These are phyloP conservation scores for Penicillium cosmopolitanum DNA, from an alignment of 495 filamentous ascomycete genomes.

Conservation along the genomic window DNA sequence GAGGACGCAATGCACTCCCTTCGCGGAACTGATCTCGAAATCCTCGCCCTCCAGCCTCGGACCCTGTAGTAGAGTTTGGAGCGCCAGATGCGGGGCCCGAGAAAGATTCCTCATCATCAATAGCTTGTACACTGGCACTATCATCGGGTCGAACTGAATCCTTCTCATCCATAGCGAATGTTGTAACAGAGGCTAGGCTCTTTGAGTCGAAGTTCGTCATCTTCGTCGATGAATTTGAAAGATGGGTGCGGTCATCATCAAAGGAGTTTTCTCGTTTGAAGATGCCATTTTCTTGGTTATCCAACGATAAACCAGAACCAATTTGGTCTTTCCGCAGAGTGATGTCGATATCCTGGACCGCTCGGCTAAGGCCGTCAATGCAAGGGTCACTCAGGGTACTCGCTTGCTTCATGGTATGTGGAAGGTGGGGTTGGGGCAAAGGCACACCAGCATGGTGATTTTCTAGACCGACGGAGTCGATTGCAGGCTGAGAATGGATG, in stretches of 20 bases:
- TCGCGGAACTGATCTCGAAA: slow-evolving; percentile 80
- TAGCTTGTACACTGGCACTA: slow-evolving; percentile 87
- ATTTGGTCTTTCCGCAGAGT: slow-evolving; percentile 34
- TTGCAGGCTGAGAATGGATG: slow-evolving; percentile 24
- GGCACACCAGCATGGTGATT: slow-evolving; percentile 22
- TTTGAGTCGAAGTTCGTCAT: slow-evolving; percentile 88
- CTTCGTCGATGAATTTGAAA: slow-evolving; percentile 77
- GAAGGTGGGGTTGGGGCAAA: slow-evolving; percentile 24
- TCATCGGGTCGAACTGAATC: slow-evolving; percentile 92
- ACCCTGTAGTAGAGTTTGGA: slow-evolving; percentile 74
- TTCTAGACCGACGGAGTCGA: slow-evolving; percentile 24
- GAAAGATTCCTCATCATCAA: slow-evolving; percentile 84
- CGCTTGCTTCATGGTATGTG: slow-evolving; percentile 24
- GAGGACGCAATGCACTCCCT: slow-evolving; percentile 56
- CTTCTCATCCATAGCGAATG: slow-evolving; percentile 92
- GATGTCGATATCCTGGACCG: slow-evolving; percentile 41
- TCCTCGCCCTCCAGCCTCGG: slow-evolving; percentile 73
- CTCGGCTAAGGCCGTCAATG: slow-evolving; percentile 38
- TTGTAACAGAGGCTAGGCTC: slow-evolving; percentile 87
- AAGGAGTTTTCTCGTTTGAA: slow-evolving; percentile 49
- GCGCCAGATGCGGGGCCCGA: slow-evolving; percentile 71
- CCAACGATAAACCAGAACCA: slow-evolving; percentile 31
- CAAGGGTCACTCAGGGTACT: slow-evolving; percentile 27
- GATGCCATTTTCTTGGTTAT: slow-evolving; percentile 34
- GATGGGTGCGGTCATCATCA: slow-evolving; percentile 65